Conservation (phyloP, 371 early-diverging fungal genomes). For the Mortierella sp. region DNA sequence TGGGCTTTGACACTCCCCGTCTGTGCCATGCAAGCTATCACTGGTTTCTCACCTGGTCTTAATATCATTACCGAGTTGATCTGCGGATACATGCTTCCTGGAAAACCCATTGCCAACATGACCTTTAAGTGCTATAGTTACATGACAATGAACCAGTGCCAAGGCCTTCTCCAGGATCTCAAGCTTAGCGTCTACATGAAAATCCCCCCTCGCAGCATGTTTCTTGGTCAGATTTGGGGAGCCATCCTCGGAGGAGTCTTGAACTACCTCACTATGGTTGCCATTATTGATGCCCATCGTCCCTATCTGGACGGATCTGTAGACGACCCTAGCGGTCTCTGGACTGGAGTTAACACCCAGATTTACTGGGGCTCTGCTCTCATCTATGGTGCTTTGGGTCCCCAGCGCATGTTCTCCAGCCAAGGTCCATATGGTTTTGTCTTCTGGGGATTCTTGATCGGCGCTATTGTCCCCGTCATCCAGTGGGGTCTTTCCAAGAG, state of each 20-base stretch:
- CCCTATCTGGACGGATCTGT: slow-evolving; percentile 10
- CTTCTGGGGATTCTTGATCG: slow-evolving; percentile 62
- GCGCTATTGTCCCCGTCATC: slow-evolving; percentile 61
- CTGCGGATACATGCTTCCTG: slow-evolving; percentile 69
- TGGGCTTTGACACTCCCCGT: slow-evolving; percentile 79
- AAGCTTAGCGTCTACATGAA: slow-evolving; percentile 73
- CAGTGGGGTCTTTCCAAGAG: slow-evolving; percentile 36
- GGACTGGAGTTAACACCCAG: slow-evolving; percentile 22
- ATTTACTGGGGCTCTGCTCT: slow-evolving; percentile 33
- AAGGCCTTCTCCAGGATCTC: slow-evolving; percentile 56
- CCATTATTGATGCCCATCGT: slow-evolving; percentile 27
- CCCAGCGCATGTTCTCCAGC: slow-evolving; percentile 71
- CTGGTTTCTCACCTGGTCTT: slow-evolving; percentile 74
- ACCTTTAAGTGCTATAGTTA: slow-evolving; percentile 65
- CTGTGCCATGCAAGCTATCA: slow-evolving; percentile 79
- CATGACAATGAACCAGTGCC: slow-evolving; percentile 63
- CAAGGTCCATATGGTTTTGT: slow-evolving; percentile 65
- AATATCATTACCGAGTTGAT: slow-evolving; percentile 79
- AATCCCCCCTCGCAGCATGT: slow-evolving; percentile 62
- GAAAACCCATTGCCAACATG: slow-evolving; percentile 58
- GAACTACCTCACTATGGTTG: slow-evolving; percentile 27
- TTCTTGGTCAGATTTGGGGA: slow-evolving; percentile 56
- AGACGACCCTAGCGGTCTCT: slow-evolving; percentile 27
- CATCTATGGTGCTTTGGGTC: slow-evolving; percentile 71
- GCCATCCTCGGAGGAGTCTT: slow-evolving; percentile 48